Base-by-base conservation (phyloP, 2,329 filamentous ascomycete species). In the Botrytis squamosa region DNA sequence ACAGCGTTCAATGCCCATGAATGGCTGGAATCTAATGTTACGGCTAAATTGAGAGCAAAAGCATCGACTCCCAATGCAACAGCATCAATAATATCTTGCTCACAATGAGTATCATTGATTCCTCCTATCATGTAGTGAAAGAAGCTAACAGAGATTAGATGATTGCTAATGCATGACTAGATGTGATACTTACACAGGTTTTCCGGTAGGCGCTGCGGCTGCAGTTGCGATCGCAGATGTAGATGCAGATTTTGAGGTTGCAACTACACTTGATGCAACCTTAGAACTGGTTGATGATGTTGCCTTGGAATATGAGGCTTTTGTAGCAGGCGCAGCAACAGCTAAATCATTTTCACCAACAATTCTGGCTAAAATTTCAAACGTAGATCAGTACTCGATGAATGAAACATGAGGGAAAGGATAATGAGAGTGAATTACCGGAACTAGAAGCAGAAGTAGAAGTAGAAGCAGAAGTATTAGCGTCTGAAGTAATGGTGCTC, bases 41-140 rank as follows among this genome's bases (percentile, higher is more conserved):
- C 40, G 16, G 71, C 66, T 60, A 73, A n/a, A 60, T 76, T 75
- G 10, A 76, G 68, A 49, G 75, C 74, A 42, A 75, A 76, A 9
- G 74, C 74, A 63, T 76, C 75, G 4, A 63, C 75, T 38, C 75
- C 75, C 4, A 76, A 60, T 29, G 74, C 75, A 55, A 66, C 33
- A 33, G 75, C 75, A 75, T 75, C 72, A 16, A 70, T 16, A 46
- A 76, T 74, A 62, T 76, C 75, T 63, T 74, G 74, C 57, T 75
- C 59, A 29, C 72, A 74, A 33, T 76, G 75, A 12, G 57, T 36
- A 65, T 75, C 74, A 40, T 55, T 74, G 10, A 75, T 55, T 18
- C 70, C 74, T 46, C 75, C 73, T 29, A 75, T n/a, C 69, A 75
- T 46, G 20, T 75, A 75, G 46, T 75, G 74, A 44, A 75, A 75